A percentile compares a stretch with the other conserved stretches of the same genome.
Conservation (phyloP, 2,329 filamentous ascomycete genomes). For the Cylindrodendrum hubeiense region DNA sequence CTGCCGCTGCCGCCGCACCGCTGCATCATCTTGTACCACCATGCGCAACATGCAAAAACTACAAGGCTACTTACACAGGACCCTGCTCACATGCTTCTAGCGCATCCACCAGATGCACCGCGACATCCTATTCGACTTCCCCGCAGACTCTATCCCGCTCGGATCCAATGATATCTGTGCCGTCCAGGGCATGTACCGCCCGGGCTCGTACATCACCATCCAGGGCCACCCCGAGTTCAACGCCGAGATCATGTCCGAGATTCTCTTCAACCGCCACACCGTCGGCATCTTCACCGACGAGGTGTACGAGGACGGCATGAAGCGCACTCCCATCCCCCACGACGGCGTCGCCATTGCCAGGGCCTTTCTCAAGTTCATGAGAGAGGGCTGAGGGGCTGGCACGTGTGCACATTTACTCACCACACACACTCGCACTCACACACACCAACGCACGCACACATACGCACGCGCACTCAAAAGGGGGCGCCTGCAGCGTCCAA, state of each 20-base stretch:
- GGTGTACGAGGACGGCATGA: constrained; percentile 76
- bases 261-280: constrained; percentile 66
- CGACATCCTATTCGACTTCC: constrained; percentile 57
- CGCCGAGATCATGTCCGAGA: constrained; percentile 53
- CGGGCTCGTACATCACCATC: constrained; percentile 54
- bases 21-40: neutral
- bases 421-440: neutral
- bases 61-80: constrained; percentile 67
- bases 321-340: constrained; percentile 74
- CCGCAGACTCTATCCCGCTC: constrained; percentile 54
- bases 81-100: constrained; percentile 60
- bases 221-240: constrained; percentile 64
- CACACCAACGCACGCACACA: neutral
- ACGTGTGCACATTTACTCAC: neutral
- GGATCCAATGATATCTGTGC: constrained; percentile 56
- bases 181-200: constrained; percentile 58
- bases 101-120: constrained; percentile 62
- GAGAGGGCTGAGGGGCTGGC: constrained; percentile 58
- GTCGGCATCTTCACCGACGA: constrained; percentile 78
- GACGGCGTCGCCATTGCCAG: constrained; percentile 83
- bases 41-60: constrained; percentile 33
- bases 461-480: neutral
- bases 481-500: neutral
- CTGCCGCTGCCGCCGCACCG: constrained; percentile 70
- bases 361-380: constrained; percentile 82